phyloP scores from a whole-genome alignment of 2,329 filamentous ascomycete species.

The Arthrobotrys conoides region DNA sequence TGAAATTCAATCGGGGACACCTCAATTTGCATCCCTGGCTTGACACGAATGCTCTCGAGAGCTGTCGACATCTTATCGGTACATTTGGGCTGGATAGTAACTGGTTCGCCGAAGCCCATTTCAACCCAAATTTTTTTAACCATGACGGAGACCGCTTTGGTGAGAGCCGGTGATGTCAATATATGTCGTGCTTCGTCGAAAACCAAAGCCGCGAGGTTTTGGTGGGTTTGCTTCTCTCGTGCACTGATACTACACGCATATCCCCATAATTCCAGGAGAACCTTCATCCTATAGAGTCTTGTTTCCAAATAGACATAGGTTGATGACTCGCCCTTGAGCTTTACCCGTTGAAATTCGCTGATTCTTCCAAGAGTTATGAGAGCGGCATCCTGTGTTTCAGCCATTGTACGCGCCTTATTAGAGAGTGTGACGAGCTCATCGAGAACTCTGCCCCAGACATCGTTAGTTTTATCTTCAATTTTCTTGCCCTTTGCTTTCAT shows the following conservation, averaged over 20 bases:
- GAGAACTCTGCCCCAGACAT: constrained; percentile 27
- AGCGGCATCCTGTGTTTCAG: constrained; percentile 37
- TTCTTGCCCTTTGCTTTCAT: constrained; percentile 57
- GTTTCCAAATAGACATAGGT: constrained; percentile 48
- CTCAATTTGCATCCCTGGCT: constrained; percentile 58
- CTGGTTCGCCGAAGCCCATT: constrained; percentile 60
- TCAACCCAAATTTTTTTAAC: constrained; percentile 61
- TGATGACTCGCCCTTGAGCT: constrained; percentile 28
- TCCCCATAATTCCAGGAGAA: constrained; percentile 46
- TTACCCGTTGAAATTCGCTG: constrained; percentile 45
- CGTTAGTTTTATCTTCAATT: constrained; percentile 44
- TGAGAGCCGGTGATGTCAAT: constrained; percentile 55
- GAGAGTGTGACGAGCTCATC: constrained; percentile 24
- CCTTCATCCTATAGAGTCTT: constrained; percentile 26
- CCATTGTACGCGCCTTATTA: constrained; percentile 25
- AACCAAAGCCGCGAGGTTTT: constrained; percentile 44
- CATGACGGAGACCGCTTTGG: constrained; percentile 52
- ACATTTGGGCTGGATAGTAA: not conserved
- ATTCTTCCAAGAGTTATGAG: constrained; percentile 24
- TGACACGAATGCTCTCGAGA: constrained; percentile 46
- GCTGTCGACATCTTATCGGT: constrained; percentile 48
- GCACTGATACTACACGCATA: constrained; percentile 30
- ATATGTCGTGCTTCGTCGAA: constrained; percentile 39
- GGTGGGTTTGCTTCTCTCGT: constrained; percentile 32
- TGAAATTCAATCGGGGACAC: constrained; percentile 74